Conservation (phyloP, 805 yeast genomes). For the Ogataea methylovora region DNA sequence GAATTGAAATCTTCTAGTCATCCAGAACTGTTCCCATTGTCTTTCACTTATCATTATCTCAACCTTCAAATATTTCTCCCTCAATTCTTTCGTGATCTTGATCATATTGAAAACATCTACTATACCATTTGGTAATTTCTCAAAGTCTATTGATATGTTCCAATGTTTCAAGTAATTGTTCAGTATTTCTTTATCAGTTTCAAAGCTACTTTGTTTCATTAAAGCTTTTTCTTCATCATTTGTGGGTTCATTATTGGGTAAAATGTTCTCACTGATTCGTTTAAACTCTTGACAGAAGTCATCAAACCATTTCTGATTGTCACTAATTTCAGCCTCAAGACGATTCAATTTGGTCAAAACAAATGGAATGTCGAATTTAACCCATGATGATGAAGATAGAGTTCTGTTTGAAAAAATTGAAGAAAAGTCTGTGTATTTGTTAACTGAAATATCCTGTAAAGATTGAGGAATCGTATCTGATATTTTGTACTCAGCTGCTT, state of each 20-base stretch:
- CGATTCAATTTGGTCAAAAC: conserved; percentile 11
- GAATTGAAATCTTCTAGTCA: conserved; percentile 36
- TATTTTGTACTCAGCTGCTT: conserved; percentile 29
- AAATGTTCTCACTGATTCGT: too few species aligned
- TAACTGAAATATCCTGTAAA: conserved; percentile 11
- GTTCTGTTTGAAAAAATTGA: conserved; percentile 37
- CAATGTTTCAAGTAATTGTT: conserved; percentile 7
- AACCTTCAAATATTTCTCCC: conserved; percentile 19
- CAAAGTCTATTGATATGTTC: conserved; percentile 8
- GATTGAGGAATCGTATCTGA: conserved; percentile 6
- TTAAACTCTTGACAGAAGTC: conserved; percentile 11
- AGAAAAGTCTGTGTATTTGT: conserved; percentile 23
- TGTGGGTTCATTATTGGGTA: conserved; percentile 9
- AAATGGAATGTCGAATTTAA: conserved; percentile 60
- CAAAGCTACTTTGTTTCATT: background rate
- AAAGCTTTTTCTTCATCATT: conserved; percentile 1
- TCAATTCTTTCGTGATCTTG: conserved; percentile 22
- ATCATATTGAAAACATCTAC: conserved; percentile 31
- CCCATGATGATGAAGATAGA: conserved; percentile 81
- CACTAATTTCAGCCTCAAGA: conserved; percentile 20
- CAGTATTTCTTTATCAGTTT: conserved; percentile 17
- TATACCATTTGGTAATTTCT: conserved; percentile 28
- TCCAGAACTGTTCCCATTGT: conserved; percentile 62
- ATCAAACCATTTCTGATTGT: conserved; percentile 21
- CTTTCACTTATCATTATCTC: conserved; percentile 32